Evolutionary conservation across 768 basidiomycete genomes (phyloP).

Genomic region (Phallus indusiatus): DNA sequence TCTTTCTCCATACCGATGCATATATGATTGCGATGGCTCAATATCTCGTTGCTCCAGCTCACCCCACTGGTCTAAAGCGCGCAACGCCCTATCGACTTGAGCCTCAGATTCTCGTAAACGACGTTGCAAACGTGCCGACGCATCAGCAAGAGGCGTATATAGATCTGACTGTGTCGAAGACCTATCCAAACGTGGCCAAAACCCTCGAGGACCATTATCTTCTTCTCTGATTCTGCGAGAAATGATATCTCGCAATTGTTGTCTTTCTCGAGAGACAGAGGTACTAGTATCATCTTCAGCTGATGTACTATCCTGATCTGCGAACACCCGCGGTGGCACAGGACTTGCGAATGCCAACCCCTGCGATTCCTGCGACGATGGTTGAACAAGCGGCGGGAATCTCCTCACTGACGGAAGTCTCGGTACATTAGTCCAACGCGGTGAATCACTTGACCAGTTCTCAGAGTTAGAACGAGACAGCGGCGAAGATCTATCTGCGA

Average conservation of each 20-base stretch:
- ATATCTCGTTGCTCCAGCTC: slow-evolving; percentile 2
- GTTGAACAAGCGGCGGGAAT: neutral
- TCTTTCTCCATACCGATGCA: slow-evolving; percentile 9
- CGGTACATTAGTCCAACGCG: neutral
- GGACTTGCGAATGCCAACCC: neutral
- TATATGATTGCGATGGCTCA: neutral
- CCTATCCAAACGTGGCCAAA: neutral
- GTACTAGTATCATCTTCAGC: neutral
- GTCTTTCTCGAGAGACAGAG: neutral
- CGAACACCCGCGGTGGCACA: neutral
- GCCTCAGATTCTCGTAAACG: slow-evolving; percentile 6
- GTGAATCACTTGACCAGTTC: neutral
- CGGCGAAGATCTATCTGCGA: neutral
- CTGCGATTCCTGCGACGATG: neutral
- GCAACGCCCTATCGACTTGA: slow-evolving; percentile 1
- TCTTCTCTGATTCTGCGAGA: slow-evolving; percentile 1
- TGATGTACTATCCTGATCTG: neutral
- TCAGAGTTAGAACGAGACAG: neutral
- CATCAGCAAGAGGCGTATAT: neutral
- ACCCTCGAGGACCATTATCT: neutral
- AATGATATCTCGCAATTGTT: slow-evolving; percentile 6
- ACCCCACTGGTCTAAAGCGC: slow-evolving; percentile 8
- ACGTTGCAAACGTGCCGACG: slow-evolving; percentile 1
- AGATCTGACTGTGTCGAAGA: neutral
- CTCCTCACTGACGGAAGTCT: neutral